Percentiles rank a stretch among this genome's conserved stretches.
These are phyloP conservation scores for Psophocarpus tetragonolobus DNA, from an alignment of 306 rosid species.

Conservation along the genomic window DNA sequence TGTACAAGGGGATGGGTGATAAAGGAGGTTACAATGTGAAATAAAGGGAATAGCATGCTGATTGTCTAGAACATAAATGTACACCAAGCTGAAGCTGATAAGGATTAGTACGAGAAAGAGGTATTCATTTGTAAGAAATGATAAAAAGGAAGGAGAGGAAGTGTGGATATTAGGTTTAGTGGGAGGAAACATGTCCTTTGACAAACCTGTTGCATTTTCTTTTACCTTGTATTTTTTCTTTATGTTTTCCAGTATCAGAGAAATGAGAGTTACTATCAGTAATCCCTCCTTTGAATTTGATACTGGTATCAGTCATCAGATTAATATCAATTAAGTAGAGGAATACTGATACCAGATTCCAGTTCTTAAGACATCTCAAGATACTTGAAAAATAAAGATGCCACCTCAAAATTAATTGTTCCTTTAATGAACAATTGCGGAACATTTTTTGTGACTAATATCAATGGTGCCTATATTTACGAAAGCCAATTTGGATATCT, in stretches of 20 bases:
- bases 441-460: background rate
- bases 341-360: background rate
- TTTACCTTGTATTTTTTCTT: background rate
- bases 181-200: background rate
- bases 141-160: background rate
- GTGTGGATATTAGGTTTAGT: background rate
- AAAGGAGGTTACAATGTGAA: background rate
- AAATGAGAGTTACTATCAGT: background rate
- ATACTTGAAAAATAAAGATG: background rate
- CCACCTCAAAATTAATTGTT: background rate
- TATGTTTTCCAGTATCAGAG: constrained; percentile 11
- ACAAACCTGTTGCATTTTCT: background rate
- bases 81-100: background rate
- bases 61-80: background rate
- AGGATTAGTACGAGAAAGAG: background rate
- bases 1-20: background rate
- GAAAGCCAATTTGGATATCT: too few relatives aligned
- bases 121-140: background rate
- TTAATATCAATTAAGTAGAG: constrained; percentile 16
- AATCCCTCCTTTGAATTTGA: constrained; percentile 14
- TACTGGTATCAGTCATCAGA: background rate
- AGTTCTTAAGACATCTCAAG: background rate
- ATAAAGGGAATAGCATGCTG: background rate
- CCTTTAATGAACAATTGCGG: background rate
- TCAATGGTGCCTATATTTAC: background rate